phyloP scores from a whole-genome alignment of 1,139 yeast genomes.

The Candida labiduridarum region DNA sequence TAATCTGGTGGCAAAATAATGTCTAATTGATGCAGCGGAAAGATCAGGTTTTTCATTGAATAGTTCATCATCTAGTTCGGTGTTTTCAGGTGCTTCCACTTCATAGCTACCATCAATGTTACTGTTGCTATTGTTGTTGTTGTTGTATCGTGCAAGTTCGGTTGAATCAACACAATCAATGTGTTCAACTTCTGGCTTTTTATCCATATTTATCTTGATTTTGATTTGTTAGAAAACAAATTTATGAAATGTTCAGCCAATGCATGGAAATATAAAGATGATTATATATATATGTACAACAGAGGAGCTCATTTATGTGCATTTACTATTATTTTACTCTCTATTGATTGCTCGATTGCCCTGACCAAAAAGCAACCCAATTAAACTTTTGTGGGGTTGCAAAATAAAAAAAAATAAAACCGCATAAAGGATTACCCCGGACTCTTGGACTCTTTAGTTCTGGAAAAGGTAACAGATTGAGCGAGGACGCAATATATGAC shows the following conservation, averaged over 20 bases:
- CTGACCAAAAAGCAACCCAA: not conserved
- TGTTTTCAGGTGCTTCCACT: not conserved
- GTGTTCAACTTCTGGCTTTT: constrained; percentile 11
- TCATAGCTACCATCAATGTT: not conserved
- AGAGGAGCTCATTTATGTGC: no score
- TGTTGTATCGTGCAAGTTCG: not conserved
- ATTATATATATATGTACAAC: no score
- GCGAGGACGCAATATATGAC: no score
- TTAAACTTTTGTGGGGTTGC: not conserved
- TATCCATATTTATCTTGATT: constrained; percentile 6
- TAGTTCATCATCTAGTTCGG: constrained; percentile 13
- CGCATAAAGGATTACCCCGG: not conserved
- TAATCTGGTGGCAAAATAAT: constrained; percentile 30
- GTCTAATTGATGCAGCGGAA: constrained; percentile 22
- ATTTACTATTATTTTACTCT: no score
- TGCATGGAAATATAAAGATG: no score
- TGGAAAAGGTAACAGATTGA: no score
- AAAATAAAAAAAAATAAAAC: not conserved
- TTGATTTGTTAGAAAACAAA: no score
- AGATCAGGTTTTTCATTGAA: constrained; percentile 31
- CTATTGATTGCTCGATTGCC: not conserved
- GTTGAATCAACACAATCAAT: constrained; percentile 7
- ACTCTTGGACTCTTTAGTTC: not conserved
- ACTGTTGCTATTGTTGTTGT: not conserved
- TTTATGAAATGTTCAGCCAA: no score